Evolutionary conservation across 352 stramenopile genomes (phyloP).

Genomic region (Phytopythium boreale): DNA sequence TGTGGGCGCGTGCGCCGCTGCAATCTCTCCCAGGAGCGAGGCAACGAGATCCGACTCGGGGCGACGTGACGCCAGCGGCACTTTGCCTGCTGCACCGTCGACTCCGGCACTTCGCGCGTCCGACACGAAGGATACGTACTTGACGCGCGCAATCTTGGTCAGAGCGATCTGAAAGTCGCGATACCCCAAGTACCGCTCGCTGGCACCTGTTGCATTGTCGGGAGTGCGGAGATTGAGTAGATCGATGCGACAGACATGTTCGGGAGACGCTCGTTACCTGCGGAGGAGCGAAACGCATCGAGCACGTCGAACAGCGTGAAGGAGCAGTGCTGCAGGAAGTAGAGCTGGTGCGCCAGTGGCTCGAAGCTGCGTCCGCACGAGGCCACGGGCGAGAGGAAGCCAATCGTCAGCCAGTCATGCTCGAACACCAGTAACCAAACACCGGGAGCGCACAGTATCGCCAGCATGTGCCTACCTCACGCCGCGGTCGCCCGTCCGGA

Average conservation of each 20-base stretch:
- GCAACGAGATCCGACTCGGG: conserved; percentile 25
- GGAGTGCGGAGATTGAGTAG: neutral
- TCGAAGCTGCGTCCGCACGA: conserved; percentile 29
- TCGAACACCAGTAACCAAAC: neutral
- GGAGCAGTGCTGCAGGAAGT: conserved; percentile 58
- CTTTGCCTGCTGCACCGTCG: neutral
- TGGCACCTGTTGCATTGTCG: conserved; percentile 18
- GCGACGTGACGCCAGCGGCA: conserved; percentile 8
- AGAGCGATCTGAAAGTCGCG: conserved; percentile 61
- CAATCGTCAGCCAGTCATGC: conserved; percentile 7
- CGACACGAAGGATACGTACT: conserved; percentile 2
- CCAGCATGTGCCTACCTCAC: too few species aligned
- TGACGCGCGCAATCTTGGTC: conserved; percentile 34
- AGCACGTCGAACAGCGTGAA: conserved; percentile 72
- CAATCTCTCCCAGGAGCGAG: conserved; percentile 34
- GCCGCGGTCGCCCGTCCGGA: conserved; percentile 46
- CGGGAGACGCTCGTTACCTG: conserved; percentile 13
- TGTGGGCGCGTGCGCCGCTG: neutral
- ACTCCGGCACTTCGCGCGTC: neutral
- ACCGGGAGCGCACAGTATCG: too few species aligned
- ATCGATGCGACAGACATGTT: neutral
- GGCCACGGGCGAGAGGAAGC: neutral
- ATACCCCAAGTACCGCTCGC: conserved; percentile 45
- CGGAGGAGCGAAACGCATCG: conserved; percentile 57
- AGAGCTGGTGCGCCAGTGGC: conserved; percentile 35